Conservation (phyloP, 2,329 filamentous ascomycete species). For the Penicillium corylophilum region DNA sequence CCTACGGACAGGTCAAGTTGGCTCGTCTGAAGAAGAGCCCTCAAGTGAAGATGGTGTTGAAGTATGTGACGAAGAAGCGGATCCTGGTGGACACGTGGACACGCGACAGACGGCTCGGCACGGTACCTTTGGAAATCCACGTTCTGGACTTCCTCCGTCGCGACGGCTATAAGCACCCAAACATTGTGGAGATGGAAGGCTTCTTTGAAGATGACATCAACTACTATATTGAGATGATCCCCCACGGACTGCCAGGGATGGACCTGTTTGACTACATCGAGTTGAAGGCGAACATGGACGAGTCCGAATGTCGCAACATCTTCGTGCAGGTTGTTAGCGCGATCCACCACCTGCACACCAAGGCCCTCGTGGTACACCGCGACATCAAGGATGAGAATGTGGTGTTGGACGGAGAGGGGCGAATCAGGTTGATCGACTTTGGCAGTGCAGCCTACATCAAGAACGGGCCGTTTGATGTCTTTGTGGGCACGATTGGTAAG, state of each 20-base stretch:
- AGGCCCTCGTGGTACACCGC: slow-evolving; percentile 87
- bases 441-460: slow-evolving; percentile 98
- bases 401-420: slow-evolving; percentile 88
- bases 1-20: slow-evolving; percentile 96
- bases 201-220: slow-evolving; percentile 69
- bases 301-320: slow-evolving; percentile 88
- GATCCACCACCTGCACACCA: slow-evolving; percentile 86
- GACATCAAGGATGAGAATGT: slow-evolving; percentile 99
- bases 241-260: slow-evolving; percentile 94
- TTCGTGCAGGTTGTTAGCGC: slow-evolving; percentile 91
- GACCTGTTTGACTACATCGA: slow-evolving; percentile 99
- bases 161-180: slow-evolving; percentile 63
- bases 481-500: slow-evolving; percentile 96
- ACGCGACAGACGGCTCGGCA: slow-evolving; percentile 85
- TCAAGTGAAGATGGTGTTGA: slow-evolving; percentile 83
- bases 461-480: slow-evolving; percentile 96
- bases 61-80: slow-evolving; percentile 94
- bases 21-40: slow-evolving; percentile 77
- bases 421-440: slow-evolving; percentile 97
- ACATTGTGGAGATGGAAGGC: slow-evolving; percentile 68
- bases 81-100: slow-evolving; percentile 99
- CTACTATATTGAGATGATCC: slow-evolving; percentile 97
- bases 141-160: slow-evolving; percentile 88
- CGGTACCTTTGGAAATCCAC: slow-evolving; percentile 94
- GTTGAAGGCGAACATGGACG: slow-evolving; percentile 92